Evolutionary conservation across 306 rosid genomes (phyloP).

Genomic region (Acacia melanoxylon): DNA sequence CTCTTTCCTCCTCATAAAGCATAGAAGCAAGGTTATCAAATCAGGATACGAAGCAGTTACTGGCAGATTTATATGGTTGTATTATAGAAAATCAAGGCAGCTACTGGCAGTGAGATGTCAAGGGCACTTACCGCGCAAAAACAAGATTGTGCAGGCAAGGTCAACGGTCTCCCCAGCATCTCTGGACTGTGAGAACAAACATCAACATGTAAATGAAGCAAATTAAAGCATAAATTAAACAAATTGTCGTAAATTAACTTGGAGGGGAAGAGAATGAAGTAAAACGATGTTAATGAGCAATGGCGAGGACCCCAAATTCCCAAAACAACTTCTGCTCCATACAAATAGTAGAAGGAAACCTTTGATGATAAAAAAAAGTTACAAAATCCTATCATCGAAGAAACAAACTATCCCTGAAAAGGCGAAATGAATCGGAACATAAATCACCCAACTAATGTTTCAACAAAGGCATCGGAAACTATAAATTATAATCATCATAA

Average conservation of each 20-base stretch:
- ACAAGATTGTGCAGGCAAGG: constrained; percentile 53
- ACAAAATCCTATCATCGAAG: constrained; percentile 2
- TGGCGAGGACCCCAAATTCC: neutral
- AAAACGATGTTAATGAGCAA: neutral
- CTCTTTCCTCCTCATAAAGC: neutral
- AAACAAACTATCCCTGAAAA: neutral
- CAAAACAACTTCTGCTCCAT: neutral
- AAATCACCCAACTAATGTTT: neutral
- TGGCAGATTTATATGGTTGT: neutral
- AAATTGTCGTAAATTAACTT: neutral
- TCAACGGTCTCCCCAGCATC: constrained; percentile 61
- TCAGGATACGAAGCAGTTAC: too few relatives aligned
- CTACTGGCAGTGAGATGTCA: constrained; percentile 5
- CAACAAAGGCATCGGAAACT: neutral
- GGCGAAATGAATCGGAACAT: neutral
- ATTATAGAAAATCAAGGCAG: constrained; percentile 6
- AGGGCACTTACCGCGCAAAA: constrained; percentile 46
- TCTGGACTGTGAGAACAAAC: constrained; percentile 43
- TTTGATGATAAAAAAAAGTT: neutral
- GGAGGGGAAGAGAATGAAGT: neutral
- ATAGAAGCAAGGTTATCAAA: neutral
- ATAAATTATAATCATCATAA: neutral
- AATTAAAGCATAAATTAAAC: neutral
- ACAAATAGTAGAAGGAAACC: neutral
- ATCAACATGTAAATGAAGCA: constrained; percentile 9